Evolutionary conservation across 2,329 filamentous ascomycete species (phyloP).

Genomic region (Beauveria sp.): DNA sequence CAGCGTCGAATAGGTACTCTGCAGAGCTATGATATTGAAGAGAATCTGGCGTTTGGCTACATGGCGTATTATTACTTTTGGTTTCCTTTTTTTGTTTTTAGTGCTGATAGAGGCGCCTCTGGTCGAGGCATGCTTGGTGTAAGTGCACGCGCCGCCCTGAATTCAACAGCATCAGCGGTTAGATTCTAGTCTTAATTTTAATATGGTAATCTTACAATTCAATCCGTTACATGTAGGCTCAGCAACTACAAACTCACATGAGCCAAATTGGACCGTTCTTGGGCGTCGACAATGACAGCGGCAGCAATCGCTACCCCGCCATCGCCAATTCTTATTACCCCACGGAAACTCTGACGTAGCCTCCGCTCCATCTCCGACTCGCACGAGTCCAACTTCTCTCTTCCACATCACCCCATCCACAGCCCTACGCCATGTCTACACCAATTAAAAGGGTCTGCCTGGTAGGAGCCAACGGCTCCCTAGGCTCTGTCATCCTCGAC

Average conservation of each 20-base stretch:
- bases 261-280: background rate
- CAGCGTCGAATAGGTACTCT: background rate
- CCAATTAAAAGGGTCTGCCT: constrained; percentile 26
- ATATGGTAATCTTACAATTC: background rate
- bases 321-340: constrained; percentile 3
- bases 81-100: background rate
- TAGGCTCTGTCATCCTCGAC: constrained; percentile 31
- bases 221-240: no score
- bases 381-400: background rate
- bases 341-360: constrained; percentile 9
- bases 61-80: background rate
- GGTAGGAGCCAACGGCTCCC: constrained; percentile 30
- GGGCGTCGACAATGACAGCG: no score
- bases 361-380: background rate
- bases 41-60: background rate
- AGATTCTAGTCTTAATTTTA: background rate
- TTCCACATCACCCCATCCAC: background rate
- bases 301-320: background rate
- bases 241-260: no score
- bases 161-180: background rate
- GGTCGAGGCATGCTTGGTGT: background rate
- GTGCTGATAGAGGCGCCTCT: background rate
- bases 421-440: background rate
- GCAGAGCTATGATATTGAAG: background rate
- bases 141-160: background rate